A percentile compares a stretch with the other conserved stretches of the same genome.
Conservation (phyloP, 192 early-diverging fungal genomes). For the Linnemannia elongata region DNA sequence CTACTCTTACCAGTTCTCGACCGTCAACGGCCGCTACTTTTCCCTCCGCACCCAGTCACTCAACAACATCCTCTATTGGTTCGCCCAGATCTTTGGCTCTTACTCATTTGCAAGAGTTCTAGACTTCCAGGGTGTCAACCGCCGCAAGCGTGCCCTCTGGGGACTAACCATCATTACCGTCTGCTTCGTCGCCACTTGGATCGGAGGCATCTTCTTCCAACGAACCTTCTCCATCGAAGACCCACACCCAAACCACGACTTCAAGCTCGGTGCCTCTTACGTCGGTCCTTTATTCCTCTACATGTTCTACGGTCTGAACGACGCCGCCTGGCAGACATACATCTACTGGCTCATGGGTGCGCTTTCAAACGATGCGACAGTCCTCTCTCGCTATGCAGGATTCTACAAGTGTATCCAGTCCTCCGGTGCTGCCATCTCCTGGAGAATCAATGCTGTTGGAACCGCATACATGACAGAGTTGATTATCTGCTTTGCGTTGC, state of each 20-base stretch:
- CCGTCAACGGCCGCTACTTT: conserved; percentile 71
- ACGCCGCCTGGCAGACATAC: conserved; percentile 80
- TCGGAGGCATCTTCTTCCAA: conserved; percentile 67
- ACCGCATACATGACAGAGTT: conserved; percentile 25
- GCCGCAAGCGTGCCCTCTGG: conserved; percentile 73
- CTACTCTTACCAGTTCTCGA: conserved; percentile 78
- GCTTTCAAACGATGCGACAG: conserved; percentile 79
- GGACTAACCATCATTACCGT: conserved; percentile 62
- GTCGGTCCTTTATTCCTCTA: conserved; percentile 74
- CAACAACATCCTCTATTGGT: conserved; percentile 82
- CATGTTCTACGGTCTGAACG: conserved; percentile 76
- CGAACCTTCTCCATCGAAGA: conserved; percentile 55
- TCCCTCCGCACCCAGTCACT: conserved; percentile 74
- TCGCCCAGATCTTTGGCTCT: conserved; percentile 75
- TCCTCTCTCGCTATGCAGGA: conserved; percentile 78
- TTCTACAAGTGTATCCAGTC: conserved; percentile 92
- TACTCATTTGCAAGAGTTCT: conserved; percentile 70
- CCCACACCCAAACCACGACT: conserved; percentile 47
- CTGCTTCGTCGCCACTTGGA: conserved; percentile 68
- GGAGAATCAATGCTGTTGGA: conserved; percentile 69
- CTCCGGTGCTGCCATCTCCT: conserved; percentile 73
- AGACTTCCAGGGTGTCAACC: conserved; percentile 63
- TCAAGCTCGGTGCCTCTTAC: conserved; percentile 54
- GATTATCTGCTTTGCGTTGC: conserved; percentile 29
- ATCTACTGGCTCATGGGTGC: conserved; percentile 89